phyloP scores from a whole-genome alignment of 306 rosid genomes.

The Ammopiptanthus mongolicus region DNA sequence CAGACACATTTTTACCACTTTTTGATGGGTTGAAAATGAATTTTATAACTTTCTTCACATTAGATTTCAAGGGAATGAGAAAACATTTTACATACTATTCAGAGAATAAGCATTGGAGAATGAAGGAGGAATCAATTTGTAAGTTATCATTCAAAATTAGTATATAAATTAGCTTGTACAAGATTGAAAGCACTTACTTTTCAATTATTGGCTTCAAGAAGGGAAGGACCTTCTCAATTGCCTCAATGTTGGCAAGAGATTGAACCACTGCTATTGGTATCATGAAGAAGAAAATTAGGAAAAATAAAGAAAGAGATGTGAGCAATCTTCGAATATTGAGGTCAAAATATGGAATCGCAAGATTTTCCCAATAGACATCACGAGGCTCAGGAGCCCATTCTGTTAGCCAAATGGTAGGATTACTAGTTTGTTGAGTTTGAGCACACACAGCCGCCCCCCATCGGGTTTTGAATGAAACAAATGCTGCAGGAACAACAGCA shows the following conservation, averaged over 20 bases:
- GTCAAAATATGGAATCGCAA: conserved; percentile 77
- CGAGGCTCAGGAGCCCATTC: conserved; percentile 98
- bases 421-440: conserved; percentile 83
- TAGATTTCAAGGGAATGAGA: not conserved
- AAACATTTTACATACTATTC: not conserved
- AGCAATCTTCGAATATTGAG: conserved; percentile 65
- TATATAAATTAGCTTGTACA: not conserved
- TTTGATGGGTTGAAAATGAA: not conserved
- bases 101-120: not conserved
- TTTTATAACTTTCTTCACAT: not conserved
- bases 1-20: not conserved
- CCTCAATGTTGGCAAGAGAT: conserved; percentile 83
- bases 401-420: conserved; percentile 85
- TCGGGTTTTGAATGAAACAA: conserved; percentile 81
- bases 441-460: conserved; percentile 97
- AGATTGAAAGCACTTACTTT: conserved; percentile 47
- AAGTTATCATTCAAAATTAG: not conserved
- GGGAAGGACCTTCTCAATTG: conserved; percentile 68
- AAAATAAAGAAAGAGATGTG: conserved; percentile 44
- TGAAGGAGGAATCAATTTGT: not conserved
- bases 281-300: conserved; percentile 78
- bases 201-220: conserved; percentile 64
- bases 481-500: conserved; percentile 82
- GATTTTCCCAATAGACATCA: conserved; percentile 82
- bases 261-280: conserved; percentile 90